Conservation (phyloP, 129 eudicot genomes). For the Erigeron canadensis region DNA sequence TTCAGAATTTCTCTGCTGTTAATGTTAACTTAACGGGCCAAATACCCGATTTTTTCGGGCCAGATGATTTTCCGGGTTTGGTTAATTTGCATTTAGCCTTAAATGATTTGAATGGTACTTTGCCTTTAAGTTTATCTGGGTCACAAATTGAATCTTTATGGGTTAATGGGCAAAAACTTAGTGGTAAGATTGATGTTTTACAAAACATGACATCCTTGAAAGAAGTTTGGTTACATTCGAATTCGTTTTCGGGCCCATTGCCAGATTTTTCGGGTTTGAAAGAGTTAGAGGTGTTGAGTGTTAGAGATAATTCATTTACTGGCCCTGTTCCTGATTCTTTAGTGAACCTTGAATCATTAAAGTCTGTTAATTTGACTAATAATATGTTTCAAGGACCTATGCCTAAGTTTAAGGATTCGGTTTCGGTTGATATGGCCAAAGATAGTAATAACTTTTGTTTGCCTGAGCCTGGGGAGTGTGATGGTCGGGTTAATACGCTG, state of each 20-base stretch:
- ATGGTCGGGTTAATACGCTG: conserved; percentile 65
- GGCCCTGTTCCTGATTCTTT: conserved; percentile 76
- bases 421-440: conserved; percentile 56
- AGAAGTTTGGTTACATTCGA: conserved; percentile 81
- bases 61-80: conserved; percentile 77
- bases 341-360: conserved; percentile 57
- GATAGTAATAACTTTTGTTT: conserved; percentile 75
- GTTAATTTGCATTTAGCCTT: conserved; percentile 67
- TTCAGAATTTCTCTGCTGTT: conserved; percentile 87
- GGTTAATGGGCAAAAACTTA: conserved; percentile 80
- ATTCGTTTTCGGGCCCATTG: conserved; percentile 76
- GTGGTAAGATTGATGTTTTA: conserved; percentile 74
- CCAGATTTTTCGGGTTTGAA: conserved; percentile 87
- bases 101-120: conserved; percentile 59
- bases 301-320: conserved; percentile 76
- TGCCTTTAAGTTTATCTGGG: conserved; percentile 67
- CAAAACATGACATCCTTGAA: conserved; percentile 83
- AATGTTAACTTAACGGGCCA: conserved; percentile 61
- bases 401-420: conserved; percentile 61
- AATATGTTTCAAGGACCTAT: conserved; percentile 86
- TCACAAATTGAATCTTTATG: conserved; percentile 74
- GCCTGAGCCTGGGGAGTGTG: conserved; percentile 76
- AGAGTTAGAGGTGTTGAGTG: conserved; percentile 55
- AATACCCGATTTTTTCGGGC: conserved; percentile 66
- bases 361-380: conserved; percentile 78